A percentile compares a stretch with the other conserved stretches of the same genome.
phyloP scores from a whole-genome alignment of 768 basidiomycete species.

The Leccinum obscurum region DNA sequence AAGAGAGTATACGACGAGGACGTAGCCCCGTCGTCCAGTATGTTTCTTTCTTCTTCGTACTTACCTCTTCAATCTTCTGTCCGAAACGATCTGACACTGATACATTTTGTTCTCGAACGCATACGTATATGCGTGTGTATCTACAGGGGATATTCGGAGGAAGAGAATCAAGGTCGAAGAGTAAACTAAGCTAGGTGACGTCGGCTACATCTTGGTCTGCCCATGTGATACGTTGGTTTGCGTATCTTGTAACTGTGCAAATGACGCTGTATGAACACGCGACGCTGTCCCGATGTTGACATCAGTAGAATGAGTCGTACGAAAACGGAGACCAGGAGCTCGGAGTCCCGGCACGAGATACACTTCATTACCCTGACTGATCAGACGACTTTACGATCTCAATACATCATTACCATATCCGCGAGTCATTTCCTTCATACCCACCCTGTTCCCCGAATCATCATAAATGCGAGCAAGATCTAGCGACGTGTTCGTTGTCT shows the following conservation, averaged over 20 bases:
- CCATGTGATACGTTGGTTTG: too few species aligned
- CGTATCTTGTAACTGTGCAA: too few species aligned
- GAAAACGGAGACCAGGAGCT: too few species aligned
- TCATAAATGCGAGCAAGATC: too few species aligned
- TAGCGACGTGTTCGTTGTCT: neutral
- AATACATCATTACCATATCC: too few species aligned
- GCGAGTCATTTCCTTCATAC: too few species aligned
- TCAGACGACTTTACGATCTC: too few species aligned
- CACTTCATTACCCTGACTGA: too few species aligned
- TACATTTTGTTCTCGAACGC: neutral
- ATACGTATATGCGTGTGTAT: too few species aligned
- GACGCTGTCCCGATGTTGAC: too few species aligned
- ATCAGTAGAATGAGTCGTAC: too few species aligned
- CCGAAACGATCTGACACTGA: neutral
- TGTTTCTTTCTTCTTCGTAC: neutral
- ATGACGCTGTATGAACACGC: neutral
- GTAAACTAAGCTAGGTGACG: neutral
- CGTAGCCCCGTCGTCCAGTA: neutral
- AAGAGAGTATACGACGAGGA: slow-evolving; percentile 16
- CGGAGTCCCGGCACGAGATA: too few species aligned
- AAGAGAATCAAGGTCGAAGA: slow-evolving; percentile 24
- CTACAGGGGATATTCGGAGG: neutral
- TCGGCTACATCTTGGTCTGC: neutral
- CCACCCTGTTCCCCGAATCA: neutral
- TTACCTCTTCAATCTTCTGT: neutral